phyloP scores from a whole-genome alignment of 768 basidiomycete genomes.

The Neoboletus magnificus region DNA sequence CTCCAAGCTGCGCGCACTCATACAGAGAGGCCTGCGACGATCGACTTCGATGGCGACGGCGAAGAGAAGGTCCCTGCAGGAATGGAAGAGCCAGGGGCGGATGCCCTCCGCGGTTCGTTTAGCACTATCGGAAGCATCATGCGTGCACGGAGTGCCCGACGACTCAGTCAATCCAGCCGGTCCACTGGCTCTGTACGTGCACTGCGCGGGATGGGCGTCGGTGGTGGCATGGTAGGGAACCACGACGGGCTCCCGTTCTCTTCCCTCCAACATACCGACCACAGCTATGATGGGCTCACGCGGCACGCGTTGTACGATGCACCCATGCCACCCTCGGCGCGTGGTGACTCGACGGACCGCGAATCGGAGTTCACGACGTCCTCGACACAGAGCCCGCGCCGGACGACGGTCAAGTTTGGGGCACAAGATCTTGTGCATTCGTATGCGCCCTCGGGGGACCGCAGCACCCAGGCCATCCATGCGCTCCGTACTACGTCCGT shows the following conservation, averaged over 20 bases:
- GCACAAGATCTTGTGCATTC: slow-evolving; percentile 70
- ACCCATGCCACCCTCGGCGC: slow-evolving; percentile 55
- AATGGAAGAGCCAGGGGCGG: slow-evolving; percentile 89
- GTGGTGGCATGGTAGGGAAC: slow-evolving; percentile 30
- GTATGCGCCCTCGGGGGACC: slow-evolving; percentile 59
- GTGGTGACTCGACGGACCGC: slow-evolving; percentile 37
- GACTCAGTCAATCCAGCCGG: slow-evolving; percentile 47
- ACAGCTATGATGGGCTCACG: slow-evolving; percentile 51
- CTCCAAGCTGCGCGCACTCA: slow-evolving; percentile 78
- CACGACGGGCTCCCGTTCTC: slow-evolving; percentile 22
- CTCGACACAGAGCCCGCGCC: slow-evolving; percentile 31
- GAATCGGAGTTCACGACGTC: slow-evolving; percentile 31
- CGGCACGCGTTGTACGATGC: slow-evolving; percentile 88
- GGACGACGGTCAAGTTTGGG: slow-evolving; percentile 75
- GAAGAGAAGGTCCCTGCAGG: slow-evolving; percentile 64
- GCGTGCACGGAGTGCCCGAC: slow-evolving; percentile 54
- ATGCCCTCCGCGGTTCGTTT: slow-evolving; percentile 86
- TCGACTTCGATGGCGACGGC: slow-evolving; percentile 34
- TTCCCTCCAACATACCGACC: slow-evolving; percentile 29
- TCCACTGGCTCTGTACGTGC: slow-evolving; percentile 22
- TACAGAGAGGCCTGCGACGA: slow-evolving; percentile 49
- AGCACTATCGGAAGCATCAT: slow-evolving; percentile 92
- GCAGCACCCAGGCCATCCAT: slow-evolving; percentile 43
- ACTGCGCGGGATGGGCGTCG: slow-evolving; percentile 21
- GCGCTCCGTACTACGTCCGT: slow-evolving; percentile 19